A percentile compares a stretch with the other conserved stretches of the same genome.
These are phyloP conservation scores for Suhomyces wounanorum DNA, from an alignment of 1,139 yeast genomes.

Conservation along the genomic window DNA sequence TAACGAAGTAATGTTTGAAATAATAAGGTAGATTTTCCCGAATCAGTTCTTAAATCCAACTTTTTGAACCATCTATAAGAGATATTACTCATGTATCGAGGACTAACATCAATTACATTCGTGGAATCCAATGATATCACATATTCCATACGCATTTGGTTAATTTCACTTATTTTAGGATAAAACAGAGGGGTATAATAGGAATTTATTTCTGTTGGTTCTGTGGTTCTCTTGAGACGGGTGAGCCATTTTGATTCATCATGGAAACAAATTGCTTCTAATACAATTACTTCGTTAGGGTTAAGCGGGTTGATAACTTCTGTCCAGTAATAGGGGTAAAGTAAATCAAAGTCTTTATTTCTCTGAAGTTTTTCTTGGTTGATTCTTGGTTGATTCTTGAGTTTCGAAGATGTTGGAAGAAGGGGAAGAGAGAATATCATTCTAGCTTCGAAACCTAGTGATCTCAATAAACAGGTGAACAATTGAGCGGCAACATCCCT, in stretches of 20 bases:
- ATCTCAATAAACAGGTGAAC: slow-evolving; percentile 34
- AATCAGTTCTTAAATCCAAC: slow-evolving; percentile 35
- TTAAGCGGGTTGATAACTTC: slow-evolving; percentile 39
- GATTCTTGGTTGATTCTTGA: slow-evolving; percentile 28
- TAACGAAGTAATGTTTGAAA: slow-evolving; percentile 28
- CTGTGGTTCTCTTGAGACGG: slow-evolving; percentile 22
- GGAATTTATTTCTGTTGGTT: slow-evolving; percentile 3
- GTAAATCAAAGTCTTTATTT: slow-evolving; percentile 38
- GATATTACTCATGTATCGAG: slow-evolving; percentile 39
- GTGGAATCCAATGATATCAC: slow-evolving; percentile 28
- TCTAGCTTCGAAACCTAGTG: slow-evolving; percentile 37
- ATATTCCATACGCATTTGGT: slow-evolving; percentile 39
- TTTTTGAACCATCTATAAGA: slow-evolving; percentile 35
- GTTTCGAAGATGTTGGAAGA: slow-evolving; percentile 20
- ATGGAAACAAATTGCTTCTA: slow-evolving; percentile 37
- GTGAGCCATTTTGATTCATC: slow-evolving; percentile 32
- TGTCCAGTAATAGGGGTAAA: slow-evolving; percentile 46
- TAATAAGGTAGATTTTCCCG: slow-evolving; percentile 31
- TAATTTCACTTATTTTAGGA: slow-evolving; percentile 30
- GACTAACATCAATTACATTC: slow-evolving; percentile 32
- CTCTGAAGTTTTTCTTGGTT: slow-evolving; percentile 24
- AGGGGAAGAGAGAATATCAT: slow-evolving; percentile 39
- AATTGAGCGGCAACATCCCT: slow-evolving; percentile 42
- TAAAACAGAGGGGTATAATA: slow-evolving; percentile 23
- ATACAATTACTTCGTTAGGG: slow-evolving; percentile 26